Evolutionary conservation across 768 basidiomycete genomes (phyloP), one percentile per base, ranked within the genome.

Genomic region (Cystobasidium onofrii): DNA sequence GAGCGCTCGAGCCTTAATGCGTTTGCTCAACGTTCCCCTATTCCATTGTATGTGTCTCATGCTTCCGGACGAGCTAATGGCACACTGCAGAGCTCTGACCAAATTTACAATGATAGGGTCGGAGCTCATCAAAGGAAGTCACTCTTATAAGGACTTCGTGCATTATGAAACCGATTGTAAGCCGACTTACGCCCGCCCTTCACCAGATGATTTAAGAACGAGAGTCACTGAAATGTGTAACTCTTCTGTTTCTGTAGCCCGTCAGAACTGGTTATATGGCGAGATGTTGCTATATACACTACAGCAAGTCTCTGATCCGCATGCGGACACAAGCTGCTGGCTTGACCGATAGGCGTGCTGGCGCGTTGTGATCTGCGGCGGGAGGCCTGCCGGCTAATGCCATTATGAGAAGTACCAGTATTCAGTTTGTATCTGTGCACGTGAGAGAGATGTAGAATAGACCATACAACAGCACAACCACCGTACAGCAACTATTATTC

Each of bases 241-340:
- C 20, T n/a, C 43, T 25, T 18, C 44, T 29, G 2, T n/a, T 10
- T 41, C 29, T 15, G 23, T 44, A 67, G 65, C 69, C 3, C 69
- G 44, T 61, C 69, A 52, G 20, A 71, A 71, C 31, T 71, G 69
- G 69, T 54, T 71, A 20, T 71, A 57, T 43, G 52, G 52, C 23
- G 69, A 71, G 34, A 71, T 71, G 69, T 27, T 71, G 7, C 50
- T 71, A 2, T 71, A 44, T 18, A 34, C 52, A 20, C 55, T 71
- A 15, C 50, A 60, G 36, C 29, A 55, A 25, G 43, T 71, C 7
- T n/a, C 43, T 15, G 31, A 67, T n/a, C 31, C 15, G 23, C 1
- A 29, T 13, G 20, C 23, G 4, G 69, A 71, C 52, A 60, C 69
- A 9, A 25, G 46, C 17, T 71, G 69, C 69, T 71, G 69, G 69